Evolutionary conservation across 768 basidiomycete genomes (phyloP).

Genomic region (Phanerochaete sordida): DNA sequence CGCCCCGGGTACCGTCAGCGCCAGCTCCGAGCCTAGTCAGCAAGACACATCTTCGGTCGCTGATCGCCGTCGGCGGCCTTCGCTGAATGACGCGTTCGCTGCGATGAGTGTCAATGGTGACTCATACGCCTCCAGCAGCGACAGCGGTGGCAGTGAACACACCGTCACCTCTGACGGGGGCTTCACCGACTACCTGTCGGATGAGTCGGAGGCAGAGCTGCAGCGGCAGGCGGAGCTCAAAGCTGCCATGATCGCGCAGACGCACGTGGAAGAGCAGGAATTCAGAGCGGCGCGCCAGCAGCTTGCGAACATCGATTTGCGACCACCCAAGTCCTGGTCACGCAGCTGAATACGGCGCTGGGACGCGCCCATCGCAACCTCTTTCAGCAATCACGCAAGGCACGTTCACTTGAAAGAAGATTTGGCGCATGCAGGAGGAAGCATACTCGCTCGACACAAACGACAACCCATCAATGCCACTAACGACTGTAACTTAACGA

Average conservation of each 20-base stretch:
- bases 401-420: no score
- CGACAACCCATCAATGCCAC: not conserved
- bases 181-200: slow-evolving; percentile 89
- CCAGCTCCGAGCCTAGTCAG: not conserved
- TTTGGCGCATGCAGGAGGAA: no score
- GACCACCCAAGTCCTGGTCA: slow-evolving; percentile 76
- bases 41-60: not conserved
- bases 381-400: no score
- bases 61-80: slow-evolving; percentile 20
- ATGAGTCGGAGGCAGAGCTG: slow-evolving; percentile 87
- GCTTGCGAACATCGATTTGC: slow-evolving; percentile 68
- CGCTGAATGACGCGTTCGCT: slow-evolving; percentile 37
- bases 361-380: no score
- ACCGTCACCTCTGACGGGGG: slow-evolving; percentile 84
- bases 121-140: slow-evolving; percentile 48
- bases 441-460: no score
- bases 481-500: not conserved
- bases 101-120: slow-evolving; percentile 33
- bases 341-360: slow-evolving; percentile 29
- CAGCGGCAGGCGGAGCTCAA: slow-evolving; percentile 82
- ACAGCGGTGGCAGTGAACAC: slow-evolving; percentile 59
- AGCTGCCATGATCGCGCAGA: slow-evolving; percentile 76
- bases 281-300: slow-evolving; percentile 79
- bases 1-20: not conserved
- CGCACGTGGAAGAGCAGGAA: slow-evolving; percentile 74